Base-by-base conservation (phyloP, 371 early-diverging fungal species). In the Syncephalastrum monosporum region DNA sequence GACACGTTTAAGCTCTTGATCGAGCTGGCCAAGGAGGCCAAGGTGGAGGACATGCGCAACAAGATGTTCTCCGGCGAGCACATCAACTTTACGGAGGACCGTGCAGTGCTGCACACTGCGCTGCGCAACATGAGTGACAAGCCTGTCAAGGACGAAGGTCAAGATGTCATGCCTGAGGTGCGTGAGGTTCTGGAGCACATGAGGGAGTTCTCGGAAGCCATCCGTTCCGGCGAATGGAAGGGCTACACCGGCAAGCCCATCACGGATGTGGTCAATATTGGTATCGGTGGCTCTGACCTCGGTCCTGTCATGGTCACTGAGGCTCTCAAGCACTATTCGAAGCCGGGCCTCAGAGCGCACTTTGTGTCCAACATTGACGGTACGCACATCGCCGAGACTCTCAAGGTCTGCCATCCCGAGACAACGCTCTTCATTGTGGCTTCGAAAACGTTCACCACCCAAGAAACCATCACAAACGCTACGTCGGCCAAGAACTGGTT, bases 331-430 rank as follows among this genome's bases (percentile, higher is more conserved):
- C 89, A 88, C 33, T 98, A 94, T 77, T 84, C 90, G 46, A 72
- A 88, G 44, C 65, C 82, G 44, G 90, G 85, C 2, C 74, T 95
- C 48, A 80, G 79, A 62, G 91, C 91, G 25, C 94, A 97, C 76
- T 99, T 95, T 82, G 96, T 99, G 44, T 93, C 94, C 67, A 99
- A 99, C 80, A 91, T 99, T 69, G 99, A 99, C 71, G 96, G 98
- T 57, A 96, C 97, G 47, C 97, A 98, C 56, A 80, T 96, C 49
- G 92, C 94, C 42, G 94, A 96, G 75, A 88, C 88, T 2, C 81
- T 97, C 70, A 92, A 93, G 75, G 65, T 72, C 27, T 82, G 95
- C 52, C 73, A 94, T 71, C 91, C 96, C 15, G 97, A 97, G 66
- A 92, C 92, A 16, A 87, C 97, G 4, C 72, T 99, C 50, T 99